These are phyloP conservation scores for Hemileccinum hortonii DNA, from an alignment of 1,284 basidiomycete species.

Conservation along the genomic window DNA sequence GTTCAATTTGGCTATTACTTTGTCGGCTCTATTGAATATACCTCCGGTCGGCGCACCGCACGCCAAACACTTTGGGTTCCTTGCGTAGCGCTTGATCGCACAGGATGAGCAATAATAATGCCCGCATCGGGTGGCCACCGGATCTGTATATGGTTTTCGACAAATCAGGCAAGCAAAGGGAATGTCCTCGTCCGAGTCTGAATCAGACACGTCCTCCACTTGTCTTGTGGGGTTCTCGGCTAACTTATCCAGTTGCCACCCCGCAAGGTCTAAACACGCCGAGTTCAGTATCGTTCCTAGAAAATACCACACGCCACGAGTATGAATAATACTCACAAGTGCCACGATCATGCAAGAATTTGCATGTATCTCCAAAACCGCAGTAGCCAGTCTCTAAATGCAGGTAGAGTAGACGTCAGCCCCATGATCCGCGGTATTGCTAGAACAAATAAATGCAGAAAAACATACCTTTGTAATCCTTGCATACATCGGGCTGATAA, in stretches of 20 bases:
- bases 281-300: constrained; percentile 18
- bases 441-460: constrained; percentile 26
- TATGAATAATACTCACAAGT: constrained; percentile 58
- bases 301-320: constrained; percentile 2
- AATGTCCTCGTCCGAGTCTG: constrained; percentile 82
- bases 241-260: constrained; percentile 95
- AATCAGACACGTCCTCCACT: constrained; percentile 57
- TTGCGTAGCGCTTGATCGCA: constrained; percentile 90
- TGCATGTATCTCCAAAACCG: constrained; percentile 98
- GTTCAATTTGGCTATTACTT: constrained; percentile 75
- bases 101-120: constrained; percentile 97
- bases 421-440: constrained; percentile 14
- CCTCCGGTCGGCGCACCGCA: constrained; percentile 92
- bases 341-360: constrained; percentile 88
- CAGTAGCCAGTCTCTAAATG: constrained; percentile 94
- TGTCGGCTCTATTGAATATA: constrained; percentile 90
- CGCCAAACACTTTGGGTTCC: constrained; percentile 94
- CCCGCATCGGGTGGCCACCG: constrained; percentile 92
- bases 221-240: constrained; percentile 66
- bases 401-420: constrained; percentile 17
- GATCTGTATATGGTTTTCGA: constrained; percentile 91
- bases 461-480: constrained; percentile 90
- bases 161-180: constrained; percentile 98
- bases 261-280: constrained; percentile 77
- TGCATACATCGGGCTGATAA: constrained; percentile 99